Conservation (phyloP, 1,139 yeast genomes). For the Ogataea hybrid region DNA sequence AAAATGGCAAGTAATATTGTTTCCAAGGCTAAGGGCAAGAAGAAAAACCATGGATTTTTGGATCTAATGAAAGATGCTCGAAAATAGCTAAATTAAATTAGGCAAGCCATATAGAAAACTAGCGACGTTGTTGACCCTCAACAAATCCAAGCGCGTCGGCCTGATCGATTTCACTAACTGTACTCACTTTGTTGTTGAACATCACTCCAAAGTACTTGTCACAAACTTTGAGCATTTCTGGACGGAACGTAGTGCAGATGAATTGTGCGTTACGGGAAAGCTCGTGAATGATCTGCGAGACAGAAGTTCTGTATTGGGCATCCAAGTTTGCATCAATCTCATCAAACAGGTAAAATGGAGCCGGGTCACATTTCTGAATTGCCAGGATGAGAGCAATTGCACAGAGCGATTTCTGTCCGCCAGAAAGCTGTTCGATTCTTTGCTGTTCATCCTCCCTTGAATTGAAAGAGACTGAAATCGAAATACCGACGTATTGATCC, state of each 20-base stretch:
- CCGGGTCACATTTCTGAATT: conserved; percentile 93
- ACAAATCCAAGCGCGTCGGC: conserved; percentile 80
- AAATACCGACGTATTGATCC: conserved; percentile 72
- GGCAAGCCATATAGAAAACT: conserved; percentile 1
- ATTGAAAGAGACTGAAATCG: conserved; percentile 88
- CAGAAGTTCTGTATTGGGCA: conserved; percentile 86
- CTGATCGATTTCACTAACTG: conserved; percentile 65
- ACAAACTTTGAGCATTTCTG: conserved; percentile 88
- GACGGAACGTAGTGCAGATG: conserved; percentile 93
- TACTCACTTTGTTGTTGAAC: conserved; percentile 79
- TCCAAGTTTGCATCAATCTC: conserved; percentile 96
- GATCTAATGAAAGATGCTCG: conserved; percentile 53
- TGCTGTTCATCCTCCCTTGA: conserved; percentile 85
- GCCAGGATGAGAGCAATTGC: conserved; percentile 93
- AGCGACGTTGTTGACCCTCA: conserved; percentile 51
- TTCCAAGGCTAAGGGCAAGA: conserved; percentile 36
- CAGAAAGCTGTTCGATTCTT: conserved; percentile 86
- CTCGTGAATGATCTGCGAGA: conserved; percentile 70
- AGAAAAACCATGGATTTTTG: conserved; percentile 47
- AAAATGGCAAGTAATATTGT: conserved; percentile 40
- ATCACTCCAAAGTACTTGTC: conserved; percentile 86
- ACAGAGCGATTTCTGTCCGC: conserved; percentile 95
- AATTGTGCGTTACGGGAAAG: conserved; percentile 76
- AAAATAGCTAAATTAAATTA: conserved; percentile 29
- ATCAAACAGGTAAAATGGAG: conserved; percentile 93